Evolutionary conservation across 2,329 filamentous ascomycete genomes (phyloP).

Genomic region (Colletotrichum neosansevieriae): DNA sequence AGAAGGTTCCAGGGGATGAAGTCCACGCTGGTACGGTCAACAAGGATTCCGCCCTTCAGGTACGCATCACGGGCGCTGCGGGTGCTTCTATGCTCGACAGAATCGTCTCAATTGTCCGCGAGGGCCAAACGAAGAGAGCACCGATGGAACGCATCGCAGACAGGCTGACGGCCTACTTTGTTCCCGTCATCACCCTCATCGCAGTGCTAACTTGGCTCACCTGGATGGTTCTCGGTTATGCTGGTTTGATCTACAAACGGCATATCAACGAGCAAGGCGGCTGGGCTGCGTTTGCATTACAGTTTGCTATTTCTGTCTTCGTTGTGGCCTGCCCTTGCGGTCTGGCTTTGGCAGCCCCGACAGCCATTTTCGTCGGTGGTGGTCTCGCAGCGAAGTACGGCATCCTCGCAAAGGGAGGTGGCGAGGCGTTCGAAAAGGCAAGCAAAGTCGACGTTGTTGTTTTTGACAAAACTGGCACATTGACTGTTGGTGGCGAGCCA

Average conservation of each 20-base stretch:
- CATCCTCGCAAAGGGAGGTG: conserved; percentile 85
- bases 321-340: conserved; percentile 90
- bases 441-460: conserved; percentile 82
- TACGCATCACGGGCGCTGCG: conserved; percentile 72
- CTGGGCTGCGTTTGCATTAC: conserved; percentile 79
- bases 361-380: conserved; percentile 85
- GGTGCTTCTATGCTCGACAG: conserved; percentile 84
- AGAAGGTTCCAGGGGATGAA: conserved; percentile 71
- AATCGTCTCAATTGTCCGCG: conserved; percentile 81
- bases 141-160: conserved; percentile 83
- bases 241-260: conserved; percentile 66
- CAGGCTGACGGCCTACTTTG: conserved; percentile 79
- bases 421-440: conserved; percentile 87
- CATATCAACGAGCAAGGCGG: conserved; percentile 71
- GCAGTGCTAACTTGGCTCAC: conserved; percentile 78
- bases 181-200: conserved; percentile 77
- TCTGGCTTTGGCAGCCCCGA: conserved; percentile 85
- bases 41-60: conserved; percentile 71
- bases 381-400: conserved; percentile 84
- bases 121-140: conserved; percentile 81
- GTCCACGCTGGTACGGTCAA: conserved; percentile 83
- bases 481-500: conserved; percentile 80
- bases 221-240: conserved; percentile 75
- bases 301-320: conserved; percentile 88
- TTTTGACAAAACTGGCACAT: conserved; percentile 90